Evolutionary conservation across 2,329 filamentous ascomycete genomes (phyloP).

Genomic region (Dichotomopilus funicola): DNA sequence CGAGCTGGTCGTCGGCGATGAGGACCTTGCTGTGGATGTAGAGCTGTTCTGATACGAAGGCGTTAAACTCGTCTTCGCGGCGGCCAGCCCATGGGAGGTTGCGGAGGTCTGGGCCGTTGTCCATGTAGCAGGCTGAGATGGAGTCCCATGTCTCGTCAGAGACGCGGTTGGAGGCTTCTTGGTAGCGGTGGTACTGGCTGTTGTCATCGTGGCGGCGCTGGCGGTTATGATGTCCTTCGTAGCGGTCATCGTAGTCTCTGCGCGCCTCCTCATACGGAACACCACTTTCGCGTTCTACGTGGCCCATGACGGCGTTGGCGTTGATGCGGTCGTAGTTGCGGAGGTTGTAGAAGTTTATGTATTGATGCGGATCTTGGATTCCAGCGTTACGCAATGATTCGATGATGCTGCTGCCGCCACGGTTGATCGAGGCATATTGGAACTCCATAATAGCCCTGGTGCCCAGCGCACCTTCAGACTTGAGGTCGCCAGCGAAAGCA

Average conservation of each 20-base stretch:
- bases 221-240: constrained; percentile 32
- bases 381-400: constrained; percentile 60
- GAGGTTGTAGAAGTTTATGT: constrained; percentile 80
- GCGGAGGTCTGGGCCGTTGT: constrained; percentile 63
- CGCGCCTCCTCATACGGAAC: constrained; percentile 62
- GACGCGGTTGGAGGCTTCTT: constrained; percentile 56
- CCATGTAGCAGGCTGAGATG: constrained; percentile 78
- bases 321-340: constrained; percentile 82
- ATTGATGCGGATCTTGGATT: constrained; percentile 59
- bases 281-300: constrained; percentile 55
- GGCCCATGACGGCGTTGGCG: constrained; percentile 53
- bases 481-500: constrained; percentile 74
- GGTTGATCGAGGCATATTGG: constrained; percentile 73
- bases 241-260: constrained; percentile 54
- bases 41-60: constrained; percentile 57
- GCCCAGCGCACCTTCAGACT: constrained; percentile 63
- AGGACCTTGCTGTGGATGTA: constrained; percentile 63
- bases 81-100: constrained; percentile 48
- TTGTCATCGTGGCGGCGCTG: constrained; percentile 3
- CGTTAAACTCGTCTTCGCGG: constrained; percentile 50
- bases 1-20: constrained; percentile 74
- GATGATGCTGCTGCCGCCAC: constrained; percentile 71
- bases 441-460: constrained; percentile 86
- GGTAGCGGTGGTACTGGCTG: constrained; percentile 61
- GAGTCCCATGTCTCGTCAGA: constrained; percentile 61